Conservation (phyloP, 805 yeast species). For the Saturnispora bothae region DNA sequence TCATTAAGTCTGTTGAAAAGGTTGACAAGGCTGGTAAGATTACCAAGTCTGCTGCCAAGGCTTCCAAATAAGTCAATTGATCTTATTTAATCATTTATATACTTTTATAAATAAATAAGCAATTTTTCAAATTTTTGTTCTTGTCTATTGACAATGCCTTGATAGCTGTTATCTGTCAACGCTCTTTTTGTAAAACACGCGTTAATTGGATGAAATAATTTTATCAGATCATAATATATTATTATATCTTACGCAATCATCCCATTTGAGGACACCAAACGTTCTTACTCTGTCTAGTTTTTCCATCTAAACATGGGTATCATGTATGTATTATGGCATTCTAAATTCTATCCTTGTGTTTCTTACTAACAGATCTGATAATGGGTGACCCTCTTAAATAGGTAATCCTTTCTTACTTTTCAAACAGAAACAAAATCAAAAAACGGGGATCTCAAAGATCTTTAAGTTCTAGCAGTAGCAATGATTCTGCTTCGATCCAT, state of each 20-base stretch:
- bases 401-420: too few species aligned
- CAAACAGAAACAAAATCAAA: not conserved
- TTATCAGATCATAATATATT: too few species aligned
- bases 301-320: too few species aligned
- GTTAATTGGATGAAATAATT: too few species aligned
- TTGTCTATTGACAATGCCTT: too few species aligned
- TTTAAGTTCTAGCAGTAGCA: not conserved
- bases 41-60: slow-evolving; percentile 91
- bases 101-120: not conserved
- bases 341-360: too few species aligned
- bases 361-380: too few species aligned
- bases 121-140: too few species aligned
- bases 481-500: not conserved
- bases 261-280: not conserved
- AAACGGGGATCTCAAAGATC: not conserved
- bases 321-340: not conserved
- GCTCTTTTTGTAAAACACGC: too few species aligned
- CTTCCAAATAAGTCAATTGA: slow-evolving; percentile 43
- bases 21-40: slow-evolving; percentile 80
- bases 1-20: slow-evolving; percentile 91
- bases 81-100: not conserved
- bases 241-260: not conserved
- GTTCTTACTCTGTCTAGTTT: too few species aligned
- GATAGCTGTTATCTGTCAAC: too few species aligned
- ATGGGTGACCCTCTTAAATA: too few species aligned